A percentile compares a stretch with the other conserved stretches of the same genome.
Evolutionary conservation across 108 stramenopile genomes (phyloP).

Genomic region (Thalassiosira profunda): DNA sequence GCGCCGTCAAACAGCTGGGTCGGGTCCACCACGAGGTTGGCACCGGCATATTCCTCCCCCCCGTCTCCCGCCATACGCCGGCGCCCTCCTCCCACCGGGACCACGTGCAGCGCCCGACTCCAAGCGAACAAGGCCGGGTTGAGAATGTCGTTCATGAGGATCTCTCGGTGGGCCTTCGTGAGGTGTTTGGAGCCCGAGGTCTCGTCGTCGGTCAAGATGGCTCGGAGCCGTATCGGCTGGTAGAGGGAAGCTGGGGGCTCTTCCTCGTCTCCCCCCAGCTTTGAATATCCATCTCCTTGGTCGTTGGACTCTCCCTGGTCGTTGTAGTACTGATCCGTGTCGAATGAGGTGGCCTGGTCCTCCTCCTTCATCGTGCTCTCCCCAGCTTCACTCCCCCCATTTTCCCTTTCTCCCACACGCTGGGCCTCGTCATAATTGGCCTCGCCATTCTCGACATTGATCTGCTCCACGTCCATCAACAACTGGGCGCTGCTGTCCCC

Average conservation of each 20-base stretch:
- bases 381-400: not conserved
- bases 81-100: conserved; percentile 59
- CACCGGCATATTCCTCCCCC: not conserved
- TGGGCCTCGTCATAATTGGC: not conserved
- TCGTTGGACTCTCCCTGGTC: conserved; percentile 7
- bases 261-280: not conserved
- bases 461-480: conserved; percentile 3
- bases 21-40: conserved; percentile 62
- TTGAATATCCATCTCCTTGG: not conserved
- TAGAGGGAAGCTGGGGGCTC: conserved; percentile 26
- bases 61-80: not conserved
- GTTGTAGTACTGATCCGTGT: not conserved
- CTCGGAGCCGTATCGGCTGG: conserved; percentile 75
- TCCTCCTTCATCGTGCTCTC: not conserved
- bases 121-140: conserved; percentile 79
- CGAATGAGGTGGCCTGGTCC: not conserved
- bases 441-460: not conserved
- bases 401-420: too few species aligned
- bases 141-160: conserved; percentile 74
- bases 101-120: conserved; percentile 77
- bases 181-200: conserved; percentile 54
- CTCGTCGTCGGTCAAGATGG: conserved; percentile 66
- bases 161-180: conserved; percentile 43
- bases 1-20: conserved; percentile 69
- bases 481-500: not conserved